Base-by-base conservation (phyloP, 2,329 filamentous ascomycete species). In the Fusarium kyushuense region DNA sequence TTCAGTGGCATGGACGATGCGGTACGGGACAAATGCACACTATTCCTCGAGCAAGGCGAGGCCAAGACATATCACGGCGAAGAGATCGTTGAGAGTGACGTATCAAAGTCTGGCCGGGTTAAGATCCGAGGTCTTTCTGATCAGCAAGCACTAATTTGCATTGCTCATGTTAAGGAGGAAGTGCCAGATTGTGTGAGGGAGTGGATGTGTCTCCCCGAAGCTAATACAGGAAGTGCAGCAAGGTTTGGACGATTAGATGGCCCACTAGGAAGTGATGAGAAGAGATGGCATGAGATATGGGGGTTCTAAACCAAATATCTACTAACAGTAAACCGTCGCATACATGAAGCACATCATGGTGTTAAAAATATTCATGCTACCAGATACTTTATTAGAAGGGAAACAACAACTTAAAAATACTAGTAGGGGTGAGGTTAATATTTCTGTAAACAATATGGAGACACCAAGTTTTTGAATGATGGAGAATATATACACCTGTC, bases 101-200 rank as follows among this genome's bases (percentile, higher is more conserved):
- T 78, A 1, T 77, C 81, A 10, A 80, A 79, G 56, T 70, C 78
- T 1, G 85, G 82, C 0, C 75, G 76, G 3, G 82, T 88, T 2
- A 82, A 79, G 23, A 79, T 95, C 6, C 75, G 74, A 1, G 93
- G 93, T 0, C 79, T 97, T 57, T 84, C 84, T 3, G 82, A 88
- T 1, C 78, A 87, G 23, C 95, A 98, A 79, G 94, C 94, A 1
- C 80, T 99, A 54, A 86, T 98, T n/a, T 93, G 94, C 67, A 95
- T 98, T 62, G 96, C 93, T 64, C 96, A 99, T 80, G 85, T 95
- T 63, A 90, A 89, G 65, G 94, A 97, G 73, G 96, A 99, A 78
- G 92, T 98, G 12, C 96, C 96, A 0, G 89, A 90, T 49, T 90
- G 90, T 69, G 87, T 97, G 25, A 82, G 93, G 46, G 89, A 96